phyloP scores from a whole-genome alignment of 345 rosid genomes.

The Passiflora organensis region DNA sequence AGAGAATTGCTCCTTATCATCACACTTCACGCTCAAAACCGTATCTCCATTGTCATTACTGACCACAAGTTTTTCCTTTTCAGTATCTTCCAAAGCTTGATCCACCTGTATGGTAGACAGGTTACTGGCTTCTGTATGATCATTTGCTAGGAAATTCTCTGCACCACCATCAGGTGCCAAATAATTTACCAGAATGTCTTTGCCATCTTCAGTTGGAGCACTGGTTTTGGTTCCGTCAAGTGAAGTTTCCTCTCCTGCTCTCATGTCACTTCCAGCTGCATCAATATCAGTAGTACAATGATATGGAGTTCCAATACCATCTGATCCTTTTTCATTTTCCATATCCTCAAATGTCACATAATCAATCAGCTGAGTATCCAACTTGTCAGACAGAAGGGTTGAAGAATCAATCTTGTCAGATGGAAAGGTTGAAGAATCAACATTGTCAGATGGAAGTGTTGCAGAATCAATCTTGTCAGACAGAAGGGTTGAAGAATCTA shows the following conservation, averaged over 20 bases:
- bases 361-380: not conserved
- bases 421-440: no score
- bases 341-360: not conserved
- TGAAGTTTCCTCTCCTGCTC: conserved; percentile 26
- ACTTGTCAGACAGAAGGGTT: not conserved
- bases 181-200: conserved; percentile 25
- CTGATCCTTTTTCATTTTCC: conserved; percentile 4
- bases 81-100: conserved; percentile 29
- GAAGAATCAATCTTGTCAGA: conserved; percentile 3
- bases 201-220: conserved; percentile 24
- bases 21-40: conserved; percentile 29
- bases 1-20: conserved; percentile 26
- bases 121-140: conserved; percentile 25
- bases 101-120: conserved; percentile 30
- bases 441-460: no score
- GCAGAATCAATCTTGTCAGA: conserved; percentile 3
- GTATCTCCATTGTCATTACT: conserved; percentile 26
- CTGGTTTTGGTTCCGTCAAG: conserved; percentile 38
- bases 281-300: not conserved
- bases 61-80: conserved; percentile 15
- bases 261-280: conserved; percentile 28
- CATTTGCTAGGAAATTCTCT: conserved; percentile 13
- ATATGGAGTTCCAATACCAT: conserved; percentile 21
- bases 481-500: no score
- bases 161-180: conserved; percentile 20